Base-by-base conservation (phyloP, 2,329 filamentous ascomycete species). In the Remersonia thermophila region DNA sequence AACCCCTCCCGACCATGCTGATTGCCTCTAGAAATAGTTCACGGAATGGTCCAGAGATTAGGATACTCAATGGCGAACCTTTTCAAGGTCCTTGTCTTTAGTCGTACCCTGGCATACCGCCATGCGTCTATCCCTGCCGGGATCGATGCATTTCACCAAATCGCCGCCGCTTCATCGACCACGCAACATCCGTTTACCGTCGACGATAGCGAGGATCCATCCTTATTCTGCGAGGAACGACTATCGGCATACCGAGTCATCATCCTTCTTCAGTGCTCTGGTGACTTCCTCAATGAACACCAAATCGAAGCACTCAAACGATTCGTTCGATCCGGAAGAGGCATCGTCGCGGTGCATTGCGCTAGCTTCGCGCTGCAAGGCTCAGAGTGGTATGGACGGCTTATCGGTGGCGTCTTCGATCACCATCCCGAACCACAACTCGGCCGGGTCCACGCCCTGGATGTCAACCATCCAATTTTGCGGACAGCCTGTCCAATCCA, bases 301-400 rank as follows among this genome's bases (percentile, higher is more conserved):
- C 56, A 64, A 40, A 41, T 63, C 2, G 47, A 38, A 0, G 56
- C 53, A 1, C 43, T 65, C 18, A 47, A 57, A 38, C 39, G 26
- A 3, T 60, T 55, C 28, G 51, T 63, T 17, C 47, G 43, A 11
- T 31, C 37, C 13, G 58, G 61, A 10, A 56, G 58, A 14, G 59
- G 60, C 2, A 47, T 63, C 27, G 58, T 65, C 0, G 61, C 52
- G 15, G 50, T 65, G n/a, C 61, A 65, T 41, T 57, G 55, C 23
- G 59, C 61, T 1, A 49, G 55, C 2, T 48, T 50, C 2, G 59
- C 51, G 8, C 51, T 63, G 47, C 44, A 43, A 11, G 50, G 47
- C 0, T 48, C 53, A 7, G 47, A 50, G 3, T 62, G 57, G 55
- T 63, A 63, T 39, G 55, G 52, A 12, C 45, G 47, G 4, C 49